Evolutionary conservation across 148 eudicot genomes (phyloP), one percentile per base, ranked within the genome.

Genomic region (Beta vulgaris): DNA sequence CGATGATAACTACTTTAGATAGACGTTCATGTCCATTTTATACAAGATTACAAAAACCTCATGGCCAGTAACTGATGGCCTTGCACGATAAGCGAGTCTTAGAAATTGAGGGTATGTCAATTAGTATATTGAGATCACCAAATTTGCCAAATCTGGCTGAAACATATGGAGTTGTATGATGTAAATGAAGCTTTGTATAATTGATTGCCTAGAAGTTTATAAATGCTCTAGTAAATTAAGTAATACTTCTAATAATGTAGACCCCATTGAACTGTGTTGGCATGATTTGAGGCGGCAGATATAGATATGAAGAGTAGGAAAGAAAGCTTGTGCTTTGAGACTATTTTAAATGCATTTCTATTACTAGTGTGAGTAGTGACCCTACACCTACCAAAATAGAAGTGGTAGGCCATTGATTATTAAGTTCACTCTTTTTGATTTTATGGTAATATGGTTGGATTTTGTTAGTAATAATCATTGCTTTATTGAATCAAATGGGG

Each of bases 381-480:
- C 35, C 34, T 26, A 68, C 21, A 68, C 54, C 35, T 43, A 68
- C 61, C 43, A 51, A 32, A 0, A 70, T 28, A 25, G 46, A 13
- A 49, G 26, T 35, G 23, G 32, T 36, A 70, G 74, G 21, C 48
- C 62, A 54, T 36, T 53, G 19, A 46, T 12, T 34, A 21, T 6
- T 32, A 1, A 29, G 19, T 16, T 23, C 8, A 21, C 53, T 53
- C n/a, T 37, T 36, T 51, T 71, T 71, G 26, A 53, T n/a, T 53
- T 53, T 35, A 23, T 53, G 74, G 16, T 71, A 71, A 71, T n/a
- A 25, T 40, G 9, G 29, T 51, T 21, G 29, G 40, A 11, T 51
- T 48, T 70, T 46, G 11, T 13, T 39, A 4, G 3, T 65, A 51
- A 51, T 54, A 71, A 71, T 71, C 46, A 71, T 71, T 71, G 74